Evolutionary conservation across 2,329 filamentous ascomycete genomes (phyloP), one percentile per base, ranked within the genome.

Genomic region (Colletotrichum sp.): DNA sequence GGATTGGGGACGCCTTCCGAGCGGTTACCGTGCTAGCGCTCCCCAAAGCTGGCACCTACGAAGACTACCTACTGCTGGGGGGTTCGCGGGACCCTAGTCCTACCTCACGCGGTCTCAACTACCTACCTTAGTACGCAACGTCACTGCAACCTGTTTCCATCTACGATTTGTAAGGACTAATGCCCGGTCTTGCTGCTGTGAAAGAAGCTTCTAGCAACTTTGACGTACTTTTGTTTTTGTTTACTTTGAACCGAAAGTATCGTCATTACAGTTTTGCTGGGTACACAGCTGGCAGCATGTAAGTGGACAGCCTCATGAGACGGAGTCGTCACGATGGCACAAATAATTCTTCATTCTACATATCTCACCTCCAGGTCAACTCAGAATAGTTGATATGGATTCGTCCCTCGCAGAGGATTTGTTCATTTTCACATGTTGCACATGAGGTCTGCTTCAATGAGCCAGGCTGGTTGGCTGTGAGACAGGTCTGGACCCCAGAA

Each of bases 121-220:
- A 34, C 25, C 25, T 27, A 27, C n/a, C n/a, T n/a, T n/a, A n/a
- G 27, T 5, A 36, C 39, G 39, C 39, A n/a, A n/a, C 19, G 19
- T 48, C 39, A 48, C 39, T 48, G 39, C 39, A 4, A 48, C 19
- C 39, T 48, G 19, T n/a, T 48, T 3, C 39, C 39, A n/a, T 48
- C 0, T 12, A n/a, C 39, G 39, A 48, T 48, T 48, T 48, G 19
- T 48, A 48, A 48, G 9, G 19, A 12, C 5, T 19, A n/a, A 48
- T n/a, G 19, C 1, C 3, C 39, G 19, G 19, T 48, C 39, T 48
- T 48, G 5, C 39, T 12, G 0, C 19, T n/a, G 9, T 0, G 3
- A n/a, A 12, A 48, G 39, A 48, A 48, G 3, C 39, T 48, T 48
- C 39, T 48, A 4, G 19, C 19, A 48, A 0, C 0, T 48, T 48